Percentiles rank a stretch among this genome's conserved stretches.
phyloP scores from a whole-genome alignment of 2,329 filamentous ascomycete genomes.

The Laburnicola sp. region DNA sequence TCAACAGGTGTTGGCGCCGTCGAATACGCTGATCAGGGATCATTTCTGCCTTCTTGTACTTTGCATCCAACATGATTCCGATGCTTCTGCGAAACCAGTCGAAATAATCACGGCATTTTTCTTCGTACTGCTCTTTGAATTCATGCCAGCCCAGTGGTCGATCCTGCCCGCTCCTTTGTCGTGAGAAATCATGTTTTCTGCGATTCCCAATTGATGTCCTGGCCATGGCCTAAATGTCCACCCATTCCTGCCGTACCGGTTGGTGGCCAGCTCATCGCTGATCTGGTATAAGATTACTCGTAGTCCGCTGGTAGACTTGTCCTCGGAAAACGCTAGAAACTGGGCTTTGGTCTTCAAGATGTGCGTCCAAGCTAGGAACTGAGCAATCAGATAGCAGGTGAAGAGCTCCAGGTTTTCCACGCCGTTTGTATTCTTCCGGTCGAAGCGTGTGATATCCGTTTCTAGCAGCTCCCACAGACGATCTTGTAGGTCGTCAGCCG shows the following conservation, averaged over 20 bases:
- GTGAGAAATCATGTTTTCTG: neutral
- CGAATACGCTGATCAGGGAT: neutral
- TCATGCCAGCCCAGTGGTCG: neutral
- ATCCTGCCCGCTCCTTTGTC: neutral
- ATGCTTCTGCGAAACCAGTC: neutral
- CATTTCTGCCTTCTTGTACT: neutral
- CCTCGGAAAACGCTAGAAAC: conserved; percentile 11
- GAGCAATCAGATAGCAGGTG: conserved; percentile 9
- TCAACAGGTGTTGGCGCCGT: neutral
- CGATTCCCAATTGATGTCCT: neutral
- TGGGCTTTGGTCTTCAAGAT: conserved; percentile 7
- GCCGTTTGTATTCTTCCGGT: conserved; percentile 5
- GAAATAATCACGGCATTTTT: neutral
- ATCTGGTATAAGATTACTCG: neutral
- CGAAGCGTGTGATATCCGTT: too few species aligned
- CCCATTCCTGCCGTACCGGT: neutral
- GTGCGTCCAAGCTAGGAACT: conserved; percentile 8
- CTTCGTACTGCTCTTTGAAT: neutral
- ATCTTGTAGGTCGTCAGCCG: conserved; percentile 8
- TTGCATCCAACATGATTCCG: neutral
- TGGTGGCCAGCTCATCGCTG: neutral
- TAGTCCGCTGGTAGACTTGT: neutral
- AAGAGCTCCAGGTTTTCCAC: conserved; percentile 8
- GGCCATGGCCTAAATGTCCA: neutral
- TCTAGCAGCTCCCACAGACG: conserved; percentile 9